These are phyloP conservation scores for Diaporthe ilicicola DNA, from an alignment of 2,329 filamentous ascomycete species.

Conservation along the genomic window DNA sequence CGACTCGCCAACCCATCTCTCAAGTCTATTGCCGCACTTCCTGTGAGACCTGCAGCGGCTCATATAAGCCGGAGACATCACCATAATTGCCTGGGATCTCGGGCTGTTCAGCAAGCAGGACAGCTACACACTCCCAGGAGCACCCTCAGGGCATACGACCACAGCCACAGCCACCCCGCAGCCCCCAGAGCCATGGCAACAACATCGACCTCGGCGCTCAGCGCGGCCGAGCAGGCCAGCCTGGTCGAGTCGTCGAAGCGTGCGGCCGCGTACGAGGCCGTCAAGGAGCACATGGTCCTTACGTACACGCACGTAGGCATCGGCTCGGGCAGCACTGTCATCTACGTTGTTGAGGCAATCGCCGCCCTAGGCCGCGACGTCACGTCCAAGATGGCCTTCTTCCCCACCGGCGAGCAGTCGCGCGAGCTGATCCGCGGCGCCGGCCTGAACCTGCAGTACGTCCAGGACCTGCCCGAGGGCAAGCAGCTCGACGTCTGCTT, in stretches of 20 bases:
- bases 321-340: constrained; percentile 82
- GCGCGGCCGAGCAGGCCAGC: constrained; percentile 38
- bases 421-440: constrained; percentile 85
- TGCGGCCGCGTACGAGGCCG: constrained; percentile 77
- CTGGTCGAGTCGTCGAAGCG: constrained; percentile 78
- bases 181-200: constrained; percentile 46
- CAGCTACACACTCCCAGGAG: background rate
- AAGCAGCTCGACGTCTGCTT: constrained; percentile 85
- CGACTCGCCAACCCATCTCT: constrained; percentile 5
- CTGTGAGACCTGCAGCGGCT: background rate
- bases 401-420: constrained; percentile 92
- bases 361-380: constrained; percentile 63
- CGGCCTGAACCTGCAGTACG: constrained; percentile 78
- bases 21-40: constrained; percentile 16
- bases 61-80: constrained; percentile 26
- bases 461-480: constrained; percentile 72
- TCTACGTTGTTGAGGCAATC: constrained; percentile 87
- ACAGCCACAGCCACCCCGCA: background rate
- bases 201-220: constrained; percentile 38
- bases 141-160: background rate
- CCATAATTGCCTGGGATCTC: background rate
- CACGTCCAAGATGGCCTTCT: constrained; percentile 77
- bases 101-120: background rate
- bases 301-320: constrained; percentile 76
- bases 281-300: constrained; percentile 74